Conservation (phyloP, 768 basidiomycete genomes). For the Pilatotrama ljubarskyi region DNA sequence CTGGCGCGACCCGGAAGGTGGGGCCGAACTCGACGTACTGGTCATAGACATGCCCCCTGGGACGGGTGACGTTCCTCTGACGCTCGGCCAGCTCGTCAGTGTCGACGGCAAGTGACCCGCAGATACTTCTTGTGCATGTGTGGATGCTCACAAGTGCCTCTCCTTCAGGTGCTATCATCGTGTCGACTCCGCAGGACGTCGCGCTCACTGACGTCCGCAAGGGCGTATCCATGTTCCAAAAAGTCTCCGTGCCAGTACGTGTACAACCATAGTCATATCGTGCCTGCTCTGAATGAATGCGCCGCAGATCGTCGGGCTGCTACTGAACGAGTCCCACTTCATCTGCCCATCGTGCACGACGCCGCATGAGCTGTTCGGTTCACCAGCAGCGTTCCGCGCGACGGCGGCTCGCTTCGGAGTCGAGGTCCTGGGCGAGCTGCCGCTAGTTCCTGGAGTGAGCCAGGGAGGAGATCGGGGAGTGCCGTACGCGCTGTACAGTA, state of each 20-base stretch:
- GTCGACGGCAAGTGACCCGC: slow-evolving; percentile 69
- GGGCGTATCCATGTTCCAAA: slow-evolving; percentile 90
- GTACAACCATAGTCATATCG: background rate
- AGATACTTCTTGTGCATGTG: background rate
- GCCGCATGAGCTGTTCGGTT: slow-evolving; percentile 69
- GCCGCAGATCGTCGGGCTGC: slow-evolving; percentile 74
- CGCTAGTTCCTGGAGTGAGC: slow-evolving; percentile 77
- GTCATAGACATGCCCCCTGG: slow-evolving; percentile 97
- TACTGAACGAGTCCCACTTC: slow-evolving; percentile 89
- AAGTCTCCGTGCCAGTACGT: slow-evolving; percentile 82
- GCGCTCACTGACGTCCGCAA: slow-evolving; percentile 90
- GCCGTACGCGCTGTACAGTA: slow-evolving; percentile 43
- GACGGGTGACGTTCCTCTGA: slow-evolving; percentile 94
- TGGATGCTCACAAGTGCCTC: background rate
- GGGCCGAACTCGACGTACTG: slow-evolving; percentile 71
- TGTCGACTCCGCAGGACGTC: slow-evolving; percentile 95
- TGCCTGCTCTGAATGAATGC: background rate
- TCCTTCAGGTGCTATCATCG: slow-evolving; percentile 78
- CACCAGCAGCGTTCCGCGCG: slow-evolving; percentile 59
- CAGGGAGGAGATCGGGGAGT: slow-evolving; percentile 67
- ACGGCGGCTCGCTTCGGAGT: slow-evolving; percentile 60
- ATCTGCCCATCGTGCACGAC: slow-evolving; percentile 71
- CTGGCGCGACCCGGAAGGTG: slow-evolving; percentile 56
- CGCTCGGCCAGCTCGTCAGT: slow-evolving; percentile 81
- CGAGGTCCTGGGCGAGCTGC: slow-evolving; percentile 75